These are phyloP conservation scores for Nitzschia putrida DNA, from an alignment of 108 stramenopile genomes.

Conservation along the genomic window DNA sequence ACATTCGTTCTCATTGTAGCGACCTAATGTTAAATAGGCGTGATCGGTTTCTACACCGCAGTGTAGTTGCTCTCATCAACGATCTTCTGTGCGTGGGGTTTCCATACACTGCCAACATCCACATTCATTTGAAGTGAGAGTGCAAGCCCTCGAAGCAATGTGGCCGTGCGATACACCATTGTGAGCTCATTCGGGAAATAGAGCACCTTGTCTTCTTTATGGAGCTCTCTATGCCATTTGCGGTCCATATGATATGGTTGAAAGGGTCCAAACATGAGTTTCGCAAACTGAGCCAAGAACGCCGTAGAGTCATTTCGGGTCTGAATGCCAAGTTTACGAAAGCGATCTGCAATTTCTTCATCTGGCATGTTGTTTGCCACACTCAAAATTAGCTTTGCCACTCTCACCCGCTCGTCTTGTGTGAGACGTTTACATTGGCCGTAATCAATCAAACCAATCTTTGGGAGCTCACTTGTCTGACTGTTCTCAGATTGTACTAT, in stretches of 20 bases:
- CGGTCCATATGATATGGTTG: conserved; percentile 59
- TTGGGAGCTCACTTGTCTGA: conserved; percentile 12
- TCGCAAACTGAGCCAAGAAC: conserved; percentile 68
- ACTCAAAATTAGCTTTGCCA: conserved; percentile 65
- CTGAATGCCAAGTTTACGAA: conserved; percentile 63
- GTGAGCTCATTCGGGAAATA: conserved; percentile 76
- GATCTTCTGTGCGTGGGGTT: conserved; percentile 46
- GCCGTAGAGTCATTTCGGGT: conserved; percentile 70
- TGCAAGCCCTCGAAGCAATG: conserved; percentile 69
- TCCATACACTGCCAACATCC: conserved; percentile 67
- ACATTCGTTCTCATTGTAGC: too few relatives aligned
- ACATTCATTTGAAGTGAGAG: conserved; percentile 73
- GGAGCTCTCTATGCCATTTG: conserved; percentile 62
- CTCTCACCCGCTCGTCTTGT: conserved; percentile 47
- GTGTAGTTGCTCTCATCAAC: too few relatives aligned
- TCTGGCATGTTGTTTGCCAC: conserved; percentile 71
- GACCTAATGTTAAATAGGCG: too few relatives aligned
- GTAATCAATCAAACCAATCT: conserved; percentile 69
- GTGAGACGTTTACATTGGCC: conserved; percentile 71
- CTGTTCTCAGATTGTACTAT: conserved; percentile 35
- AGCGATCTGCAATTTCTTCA: conserved; percentile 55
- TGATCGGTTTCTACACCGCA: too few relatives aligned
- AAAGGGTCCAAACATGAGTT: conserved; percentile 74
- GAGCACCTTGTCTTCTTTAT: conserved; percentile 56
- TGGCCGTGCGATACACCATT: conserved; percentile 74